These are phyloP conservation scores for Tephrocybe sp. DNA, from an alignment of 768 basidiomycete species.

Conservation along the genomic window DNA sequence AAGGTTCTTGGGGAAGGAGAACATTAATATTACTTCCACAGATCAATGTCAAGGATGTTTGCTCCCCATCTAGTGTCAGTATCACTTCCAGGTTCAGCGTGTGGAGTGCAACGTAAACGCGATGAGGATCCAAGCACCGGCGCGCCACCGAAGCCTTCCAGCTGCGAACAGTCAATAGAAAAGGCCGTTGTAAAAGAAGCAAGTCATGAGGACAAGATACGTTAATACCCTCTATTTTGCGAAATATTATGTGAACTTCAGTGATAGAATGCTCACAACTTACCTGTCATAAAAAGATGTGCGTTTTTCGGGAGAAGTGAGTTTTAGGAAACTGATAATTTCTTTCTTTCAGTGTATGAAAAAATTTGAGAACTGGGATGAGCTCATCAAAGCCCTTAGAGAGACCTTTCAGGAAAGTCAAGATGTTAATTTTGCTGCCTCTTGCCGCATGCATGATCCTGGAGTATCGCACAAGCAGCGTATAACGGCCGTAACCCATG, in stretches of 20 bases:
- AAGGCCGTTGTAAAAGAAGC: conserved; percentile 12
- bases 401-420: conserved; percentile 29
- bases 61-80: conserved; percentile 9
- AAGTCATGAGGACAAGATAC: conserved; percentile 5
- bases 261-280: neutral
- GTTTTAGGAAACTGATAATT: conserved; percentile 1
- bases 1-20: no score
- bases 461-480: conserved; percentile 36
- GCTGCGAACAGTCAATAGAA: conserved; percentile 19
- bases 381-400: conserved; percentile 30
- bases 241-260: neutral
- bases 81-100: conserved; percentile 4
- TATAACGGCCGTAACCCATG: conserved; percentile 37
- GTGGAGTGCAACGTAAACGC: conserved; percentile 10
- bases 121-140: neutral
- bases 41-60: no score
- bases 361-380: conserved; percentile 25
- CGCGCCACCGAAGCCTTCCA: conserved; percentile 12
- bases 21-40: no score
- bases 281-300: conserved; percentile 16
- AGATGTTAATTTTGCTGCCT: conserved; percentile 41
- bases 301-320: neutral
- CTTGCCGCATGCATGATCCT: conserved; percentile 29
- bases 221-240: neutral
- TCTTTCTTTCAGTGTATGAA: conserved; percentile 23